Conservation (phyloP, 208 protist genomes). For the Acanthamoeba triangularis region DNA sequence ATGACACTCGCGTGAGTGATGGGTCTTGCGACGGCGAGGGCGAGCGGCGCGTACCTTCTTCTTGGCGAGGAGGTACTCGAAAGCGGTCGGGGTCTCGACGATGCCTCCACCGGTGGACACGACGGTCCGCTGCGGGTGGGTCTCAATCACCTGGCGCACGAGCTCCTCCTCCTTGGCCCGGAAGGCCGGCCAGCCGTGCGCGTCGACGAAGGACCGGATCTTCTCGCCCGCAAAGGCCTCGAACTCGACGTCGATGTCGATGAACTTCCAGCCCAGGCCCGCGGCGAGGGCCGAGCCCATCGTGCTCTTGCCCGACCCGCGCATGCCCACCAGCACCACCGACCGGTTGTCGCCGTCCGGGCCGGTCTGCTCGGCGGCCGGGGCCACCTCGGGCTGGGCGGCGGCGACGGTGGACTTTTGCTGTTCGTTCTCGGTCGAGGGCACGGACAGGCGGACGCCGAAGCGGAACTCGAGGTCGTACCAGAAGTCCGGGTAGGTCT, state of each 20-base stretch:
- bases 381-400: background rate
- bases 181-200: slow-evolving; percentile 87
- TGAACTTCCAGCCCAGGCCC: slow-evolving; percentile 81
- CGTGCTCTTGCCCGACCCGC: slow-evolving; percentile 90
- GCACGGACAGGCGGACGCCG: slow-evolving; percentile 31
- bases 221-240: slow-evolving; percentile 68
- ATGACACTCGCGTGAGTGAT: background rate
- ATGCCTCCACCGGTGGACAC: slow-evolving; percentile 90
- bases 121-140: slow-evolving; percentile 44
- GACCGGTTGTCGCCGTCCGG: background rate
- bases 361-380: background rate
- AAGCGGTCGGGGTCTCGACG: slow-evolving; percentile 84
- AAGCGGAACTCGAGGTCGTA: slow-evolving; percentile 83
- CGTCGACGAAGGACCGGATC: slow-evolving; percentile 81
- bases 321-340: slow-evolving; percentile 88
- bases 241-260: slow-evolving; percentile 89
- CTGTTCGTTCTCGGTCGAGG: slow-evolving; percentile 16
- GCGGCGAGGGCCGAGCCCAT: slow-evolving; percentile 81
- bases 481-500: slow-evolving; percentile 92
- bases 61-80: slow-evolving; percentile 69
- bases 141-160: slow-evolving; percentile 77
- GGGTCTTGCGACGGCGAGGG: background rate
- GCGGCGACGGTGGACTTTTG: background rate
- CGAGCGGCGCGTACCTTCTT: background rate
- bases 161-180: slow-evolving; percentile 82